Conservation (phyloP, 2,329 filamentous ascomycete species). For the Periconia sp. region DNA sequence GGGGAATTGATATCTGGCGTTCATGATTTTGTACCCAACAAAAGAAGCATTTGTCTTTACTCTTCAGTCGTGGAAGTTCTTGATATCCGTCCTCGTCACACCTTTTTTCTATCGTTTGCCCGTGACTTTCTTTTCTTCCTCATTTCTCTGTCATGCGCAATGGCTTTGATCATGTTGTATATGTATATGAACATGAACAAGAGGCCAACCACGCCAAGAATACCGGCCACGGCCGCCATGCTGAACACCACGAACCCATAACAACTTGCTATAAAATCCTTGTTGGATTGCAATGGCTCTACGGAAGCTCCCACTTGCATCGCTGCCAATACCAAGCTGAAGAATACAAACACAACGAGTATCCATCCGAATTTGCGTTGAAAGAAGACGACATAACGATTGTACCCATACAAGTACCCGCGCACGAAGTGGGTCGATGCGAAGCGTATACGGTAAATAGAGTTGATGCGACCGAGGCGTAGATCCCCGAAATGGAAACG, state of each 20-base stretch:
- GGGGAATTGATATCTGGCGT: not conserved
- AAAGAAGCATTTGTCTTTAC: not conserved
- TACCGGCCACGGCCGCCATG: slow-evolving; percentile 33
- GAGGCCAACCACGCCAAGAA: slow-evolving; percentile 26
- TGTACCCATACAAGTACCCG: slow-evolving; percentile 44
- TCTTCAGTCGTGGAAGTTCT: too few relatives aligned
- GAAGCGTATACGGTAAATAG: slow-evolving; percentile 37
- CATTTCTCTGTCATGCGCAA: slow-evolving; percentile 36
- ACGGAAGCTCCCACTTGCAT: slow-evolving; percentile 42
- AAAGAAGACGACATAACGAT: slow-evolving; percentile 44
- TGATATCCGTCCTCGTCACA: not conserved
- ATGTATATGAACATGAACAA: slow-evolving; percentile 37
- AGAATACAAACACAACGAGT: slow-evolving; percentile 41
- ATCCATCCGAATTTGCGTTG: slow-evolving; percentile 43
- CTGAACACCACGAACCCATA: slow-evolving; percentile 41
- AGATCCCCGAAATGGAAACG: slow-evolving; percentile 42
- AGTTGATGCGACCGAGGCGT: slow-evolving; percentile 38
- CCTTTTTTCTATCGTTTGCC: slow-evolving; percentile 7
- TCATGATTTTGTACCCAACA: not conserved
- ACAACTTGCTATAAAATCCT: slow-evolving; percentile 25
- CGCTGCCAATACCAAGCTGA: slow-evolving; percentile 38
- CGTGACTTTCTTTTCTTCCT: slow-evolving; percentile 33
- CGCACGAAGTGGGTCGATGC: slow-evolving; percentile 38
- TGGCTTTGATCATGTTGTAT: slow-evolving; percentile 40
- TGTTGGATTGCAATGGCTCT: slow-evolving; percentile 21